These are phyloP conservation scores for Centaurea solstitialis DNA, from an alignment of 129 eudicot genomes.

Conservation along the genomic window DNA sequence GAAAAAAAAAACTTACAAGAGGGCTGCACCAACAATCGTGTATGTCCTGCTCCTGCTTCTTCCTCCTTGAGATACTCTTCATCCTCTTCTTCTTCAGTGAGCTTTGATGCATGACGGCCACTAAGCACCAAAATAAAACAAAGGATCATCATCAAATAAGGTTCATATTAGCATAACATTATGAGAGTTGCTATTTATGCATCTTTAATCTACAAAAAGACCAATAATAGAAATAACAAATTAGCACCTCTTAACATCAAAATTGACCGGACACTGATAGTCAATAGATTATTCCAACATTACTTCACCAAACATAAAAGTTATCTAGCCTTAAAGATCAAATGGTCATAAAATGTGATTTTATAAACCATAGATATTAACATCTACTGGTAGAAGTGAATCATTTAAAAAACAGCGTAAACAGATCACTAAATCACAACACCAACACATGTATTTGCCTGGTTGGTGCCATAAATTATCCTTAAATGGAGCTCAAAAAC, in stretches of 20 bases:
- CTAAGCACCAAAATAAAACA: slow-evolving; percentile 32
- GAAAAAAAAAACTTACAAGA: slow-evolving; percentile 63
- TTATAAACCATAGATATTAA: background rate
- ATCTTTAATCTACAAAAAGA: background rate
- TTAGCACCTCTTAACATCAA: slow-evolving; percentile 11
- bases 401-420: background rate
- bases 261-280: background rate
- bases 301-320: background rate
- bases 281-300: background rate
- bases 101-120: slow-evolving; percentile 99
- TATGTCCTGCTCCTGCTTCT: slow-evolving; percentile 92
- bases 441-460: background rate
- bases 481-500: background rate
- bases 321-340: background rate
- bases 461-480: background rate
- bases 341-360: background rate
- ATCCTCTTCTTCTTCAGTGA: slow-evolving; percentile 99
- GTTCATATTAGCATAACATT: background rate
- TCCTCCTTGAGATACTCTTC: slow-evolving; percentile 95
- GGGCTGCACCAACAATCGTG: slow-evolving; percentile 89
- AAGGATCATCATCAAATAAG: background rate
- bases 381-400: background rate
- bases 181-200: background rate
- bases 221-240: background rate
- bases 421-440: background rate